A percentile compares a stretch with the other conserved stretches of the same genome.
These are phyloP conservation scores for Aspergillus phoenicis DNA, from an alignment of 2,329 filamentous ascomycete species.

Conservation along the genomic window DNA sequence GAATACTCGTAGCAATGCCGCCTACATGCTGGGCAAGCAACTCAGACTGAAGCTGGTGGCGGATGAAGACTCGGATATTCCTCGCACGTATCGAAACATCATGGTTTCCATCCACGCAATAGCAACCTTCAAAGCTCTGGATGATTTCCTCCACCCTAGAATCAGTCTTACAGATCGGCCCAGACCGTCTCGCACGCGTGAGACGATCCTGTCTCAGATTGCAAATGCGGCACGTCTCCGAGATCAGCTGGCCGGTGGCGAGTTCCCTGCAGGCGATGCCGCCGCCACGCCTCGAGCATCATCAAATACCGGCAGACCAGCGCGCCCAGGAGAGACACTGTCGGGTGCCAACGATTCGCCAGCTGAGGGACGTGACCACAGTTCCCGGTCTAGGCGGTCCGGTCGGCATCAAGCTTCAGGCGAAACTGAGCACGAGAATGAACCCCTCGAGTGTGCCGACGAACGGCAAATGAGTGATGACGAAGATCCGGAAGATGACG, in stretches of 20 bases:
- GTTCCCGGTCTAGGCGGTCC: constrained; percentile 60
- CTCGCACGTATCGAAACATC: constrained; percentile 83
- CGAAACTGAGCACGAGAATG: constrained; percentile 64
- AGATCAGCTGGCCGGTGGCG: constrained; percentile 44
- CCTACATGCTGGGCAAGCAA: constrained; percentile 96
- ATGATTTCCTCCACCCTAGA: constrained; percentile 90
- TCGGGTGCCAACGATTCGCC: constrained; percentile 45
- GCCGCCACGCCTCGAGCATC: constrained; percentile 25
- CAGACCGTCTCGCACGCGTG: constrained; percentile 60
- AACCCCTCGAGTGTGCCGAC: constrained; percentile 87
- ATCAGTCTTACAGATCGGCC: constrained; percentile 80
- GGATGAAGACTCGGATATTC: constrained; percentile 84
- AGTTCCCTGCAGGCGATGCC: constrained; percentile 38
- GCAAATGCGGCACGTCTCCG: constrained; percentile 70
- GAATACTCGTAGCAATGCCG: constrained; percentile 83
- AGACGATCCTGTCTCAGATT: constrained; percentile 69
- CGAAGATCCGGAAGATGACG: constrained; percentile 63
- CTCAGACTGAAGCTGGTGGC: constrained; percentile 85
- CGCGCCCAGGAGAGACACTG: constrained; percentile 18
- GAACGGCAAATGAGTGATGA: constrained; percentile 79
- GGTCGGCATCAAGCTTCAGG: constrained; percentile 60
- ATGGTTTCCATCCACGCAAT: constrained; percentile 99
- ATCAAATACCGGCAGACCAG: constrained; percentile 20
- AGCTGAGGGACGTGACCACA: constrained; percentile 42
- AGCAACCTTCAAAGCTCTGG: constrained; percentile 93